Evolutionary conservation across 2,329 filamentous ascomycete species (phyloP).

Genomic region (Penicillium occitanis): DNA sequence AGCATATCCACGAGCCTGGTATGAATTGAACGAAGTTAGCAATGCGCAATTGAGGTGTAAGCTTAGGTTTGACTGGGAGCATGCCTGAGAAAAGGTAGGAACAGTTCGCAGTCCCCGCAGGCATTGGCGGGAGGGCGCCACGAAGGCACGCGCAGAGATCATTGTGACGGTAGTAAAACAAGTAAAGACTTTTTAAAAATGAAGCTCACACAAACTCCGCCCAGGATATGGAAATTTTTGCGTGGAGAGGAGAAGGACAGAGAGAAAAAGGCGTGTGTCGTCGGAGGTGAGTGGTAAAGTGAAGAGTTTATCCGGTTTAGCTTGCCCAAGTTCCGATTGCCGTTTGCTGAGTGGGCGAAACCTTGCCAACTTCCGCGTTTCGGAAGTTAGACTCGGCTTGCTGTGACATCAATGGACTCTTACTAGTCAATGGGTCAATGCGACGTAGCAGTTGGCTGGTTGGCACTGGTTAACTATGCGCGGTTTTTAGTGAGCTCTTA

Average conservation of each 20-base stretch:
- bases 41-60: slow-evolving; percentile 19
- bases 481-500: background rate
- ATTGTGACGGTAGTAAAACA: slow-evolving; percentile 56
- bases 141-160: slow-evolving; percentile 78
- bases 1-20: slow-evolving; percentile 62
- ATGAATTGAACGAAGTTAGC: slow-evolving; percentile 24
- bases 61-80: slow-evolving; percentile 7
- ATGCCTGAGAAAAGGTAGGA: slow-evolving; percentile 57
- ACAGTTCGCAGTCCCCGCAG: slow-evolving; percentile 62
- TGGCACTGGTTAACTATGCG: background rate
- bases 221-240: slow-evolving; percentile 6
- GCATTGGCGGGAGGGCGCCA: slow-evolving; percentile 75
- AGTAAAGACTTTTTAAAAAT: slow-evolving; percentile 12
- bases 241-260: slow-evolving; percentile 9
- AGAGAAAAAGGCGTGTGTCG: slow-evolving; percentile 11
- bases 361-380: slow-evolving; percentile 24
- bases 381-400: slow-evolving; percentile 21
- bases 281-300: slow-evolving; percentile 1
- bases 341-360: slow-evolving; percentile 7
- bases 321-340: slow-evolving; percentile 20
- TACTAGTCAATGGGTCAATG: background rate
- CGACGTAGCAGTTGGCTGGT: slow-evolving; percentile 10
- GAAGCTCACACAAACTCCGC: slow-evolving; percentile 15
- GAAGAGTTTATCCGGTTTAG: slow-evolving; percentile 22
- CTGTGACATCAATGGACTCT: slow-evolving; percentile 9